Base-by-base conservation (phyloP, 805 yeast species). In the Pichia manshurica region DNA sequence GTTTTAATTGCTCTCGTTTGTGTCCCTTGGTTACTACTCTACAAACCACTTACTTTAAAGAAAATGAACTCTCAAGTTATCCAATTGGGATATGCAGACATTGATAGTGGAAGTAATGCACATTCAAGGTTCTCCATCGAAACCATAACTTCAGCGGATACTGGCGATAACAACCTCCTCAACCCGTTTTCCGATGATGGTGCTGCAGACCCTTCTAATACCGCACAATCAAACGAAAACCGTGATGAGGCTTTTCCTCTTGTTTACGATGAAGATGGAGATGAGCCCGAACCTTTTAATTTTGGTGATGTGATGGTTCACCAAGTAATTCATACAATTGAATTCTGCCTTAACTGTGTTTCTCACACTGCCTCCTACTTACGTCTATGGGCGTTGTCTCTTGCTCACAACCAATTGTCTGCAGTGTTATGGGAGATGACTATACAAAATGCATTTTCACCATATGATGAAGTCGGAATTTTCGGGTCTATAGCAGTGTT, bases 311-410 rank as follows among this genome's bases (percentile, higher is more conserved):
- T 93, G 31, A 84, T 91, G 83, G 91, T 91, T 57, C 96, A 91
- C 67, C 99, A 91, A 69, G 96, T 91, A 21, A 91, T 91, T 57
- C 97, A 93, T 67, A 93, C 99, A 10, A 91, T 91, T 63, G 99
- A 91, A 73, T 91, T 93, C 70, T 91, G 99, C 63, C 75, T 91
- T 62, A 93, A 93, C 68, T 87, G 96, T 73, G 96, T 91, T 29
- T 87, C 96, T n/a, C 99, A 91, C 66, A 91, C 99, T 2, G 99
- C 99, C 1, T 91, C 98, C 0, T 91, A 91, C 62, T 74, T 91
- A 57, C 86, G 99, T 68, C 72, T 91, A 56, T 91, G 99, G 99
- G 99, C 99, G 3, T 73, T 91, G 56, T 91, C 98, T 1, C 78
- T 91, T 53, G 99, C 99, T 0, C 99, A 91, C 69, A 95, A 96